A percentile compares a stretch with the other conserved stretches of the same genome.
Evolutionary conservation across 441 rosid species (phyloP).

Genomic region (Raphanus hybrid): DNA sequence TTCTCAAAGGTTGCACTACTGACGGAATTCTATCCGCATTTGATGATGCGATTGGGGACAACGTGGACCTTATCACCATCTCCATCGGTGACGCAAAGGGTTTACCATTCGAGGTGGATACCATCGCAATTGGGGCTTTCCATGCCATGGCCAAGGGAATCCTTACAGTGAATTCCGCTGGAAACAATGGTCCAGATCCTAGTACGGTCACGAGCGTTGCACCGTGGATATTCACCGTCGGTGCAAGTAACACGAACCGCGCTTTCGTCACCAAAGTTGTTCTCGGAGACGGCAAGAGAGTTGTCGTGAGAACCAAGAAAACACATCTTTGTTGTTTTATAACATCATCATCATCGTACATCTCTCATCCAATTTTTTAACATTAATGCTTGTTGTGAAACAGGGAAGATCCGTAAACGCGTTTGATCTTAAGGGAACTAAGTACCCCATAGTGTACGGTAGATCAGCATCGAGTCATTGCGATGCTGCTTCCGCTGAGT

Average conservation of each 20-base stretch:
- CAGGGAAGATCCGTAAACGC: constrained; percentile 60
- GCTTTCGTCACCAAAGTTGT: constrained; percentile 48
- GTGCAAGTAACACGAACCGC: constrained; percentile 59
- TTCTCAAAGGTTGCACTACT: constrained; percentile 33
- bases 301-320: constrained; percentile 47
- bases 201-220: constrained; percentile 40
- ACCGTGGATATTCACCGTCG: constrained; percentile 59
- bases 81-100: constrained; percentile 44
- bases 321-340: neutral
- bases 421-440: constrained; percentile 39
- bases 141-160: constrained; percentile 55
- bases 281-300: constrained; percentile 51
- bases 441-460: constrained; percentile 49
- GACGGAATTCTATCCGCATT: constrained; percentile 54
- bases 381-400: neutral
- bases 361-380: neutral
- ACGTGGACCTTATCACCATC: constrained; percentile 50
- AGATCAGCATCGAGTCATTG: constrained; percentile 34
- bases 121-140: constrained; percentile 55
- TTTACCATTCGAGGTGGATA: constrained; percentile 26
- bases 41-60: constrained; percentile 61
- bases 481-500: constrained; percentile 25
- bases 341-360: neutral
- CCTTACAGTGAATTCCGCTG: constrained; percentile 54
- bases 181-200: constrained; percentile 48